Conservation (phyloP, 345 rosid species). For the Moricandia moricandioides region DNA sequence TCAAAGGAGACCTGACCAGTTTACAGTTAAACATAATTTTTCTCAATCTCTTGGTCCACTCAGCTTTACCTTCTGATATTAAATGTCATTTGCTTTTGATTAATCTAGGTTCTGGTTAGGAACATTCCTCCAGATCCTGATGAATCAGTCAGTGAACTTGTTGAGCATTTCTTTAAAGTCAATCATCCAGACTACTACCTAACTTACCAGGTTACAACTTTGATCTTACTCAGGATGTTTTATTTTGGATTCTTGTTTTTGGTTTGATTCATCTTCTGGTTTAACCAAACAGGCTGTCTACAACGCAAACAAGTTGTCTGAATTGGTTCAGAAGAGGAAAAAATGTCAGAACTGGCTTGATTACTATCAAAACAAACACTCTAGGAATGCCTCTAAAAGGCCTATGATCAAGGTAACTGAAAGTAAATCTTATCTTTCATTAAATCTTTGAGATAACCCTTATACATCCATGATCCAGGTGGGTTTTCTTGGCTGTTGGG, state of each 20-base stretch:
- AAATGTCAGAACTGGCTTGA: slow-evolving; percentile 80
- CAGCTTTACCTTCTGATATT: neutral
- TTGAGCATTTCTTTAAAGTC: slow-evolving; percentile 86
- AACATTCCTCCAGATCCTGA: slow-evolving; percentile 92
- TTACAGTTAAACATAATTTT: slow-evolving; percentile 48
- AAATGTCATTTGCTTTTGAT: neutral
- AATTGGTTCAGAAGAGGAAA: slow-evolving; percentile 61
- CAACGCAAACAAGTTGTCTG: slow-evolving; percentile 66
- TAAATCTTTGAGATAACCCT: neutral
- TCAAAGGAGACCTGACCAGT: slow-evolving; percentile 73
- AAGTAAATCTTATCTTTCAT: neutral
- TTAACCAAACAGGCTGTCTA: slow-evolving; percentile 60
- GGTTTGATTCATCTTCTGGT: neutral
- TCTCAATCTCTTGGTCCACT: slow-evolving; percentile 2
- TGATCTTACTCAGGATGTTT: neutral
- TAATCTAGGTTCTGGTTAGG: slow-evolving; percentile 69
- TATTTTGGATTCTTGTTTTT: neutral
- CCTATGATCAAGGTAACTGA: slow-evolving; percentile 51
- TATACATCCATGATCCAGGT: slow-evolving; percentile 47
- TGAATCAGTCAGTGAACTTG: slow-evolving; percentile 79
- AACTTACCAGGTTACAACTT: slow-evolving; percentile 69
- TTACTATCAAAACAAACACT: slow-evolving; percentile 67
- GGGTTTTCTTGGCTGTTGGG: slow-evolving; percentile 74
- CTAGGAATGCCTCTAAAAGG: slow-evolving; percentile 56
- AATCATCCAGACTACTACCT: slow-evolving; percentile 86